phyloP scores from a whole-genome alignment of 441 rosid species.

The Dalechampia spathulata region DNA sequence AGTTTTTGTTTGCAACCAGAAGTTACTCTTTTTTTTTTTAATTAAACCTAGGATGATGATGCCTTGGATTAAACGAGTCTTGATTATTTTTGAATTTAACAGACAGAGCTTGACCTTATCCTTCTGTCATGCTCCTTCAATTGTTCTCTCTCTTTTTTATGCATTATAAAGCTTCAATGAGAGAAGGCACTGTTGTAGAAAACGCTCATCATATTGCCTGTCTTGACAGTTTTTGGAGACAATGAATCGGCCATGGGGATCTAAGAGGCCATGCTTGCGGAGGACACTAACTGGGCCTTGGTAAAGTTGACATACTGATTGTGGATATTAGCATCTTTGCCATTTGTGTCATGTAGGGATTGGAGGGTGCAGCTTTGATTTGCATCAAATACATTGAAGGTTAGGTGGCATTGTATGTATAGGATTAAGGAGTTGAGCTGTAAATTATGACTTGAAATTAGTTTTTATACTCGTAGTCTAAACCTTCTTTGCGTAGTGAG shows the following conservation, averaged over 20 bases:
- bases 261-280: slow-evolving; percentile 58
- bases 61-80: no score
- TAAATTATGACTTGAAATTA: slow-evolving; percentile 33
- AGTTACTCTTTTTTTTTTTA: no score
- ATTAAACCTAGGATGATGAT: no score
- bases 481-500: background rate
- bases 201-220: background rate
- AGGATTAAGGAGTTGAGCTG: slow-evolving; percentile 27
- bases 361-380: slow-evolving; percentile 5
- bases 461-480: slow-evolving; percentile 22
- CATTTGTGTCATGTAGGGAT: slow-evolving; percentile 1
- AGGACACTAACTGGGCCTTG: slow-evolving; percentile 88
- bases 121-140: no score
- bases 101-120: no score
- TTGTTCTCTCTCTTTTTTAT: no score
- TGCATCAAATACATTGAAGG: slow-evolving; percentile 9
- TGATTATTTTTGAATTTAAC: no score
- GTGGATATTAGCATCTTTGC: background rate
- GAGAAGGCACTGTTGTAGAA: no score
- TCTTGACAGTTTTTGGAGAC: slow-evolving; percentile 52
- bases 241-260: slow-evolving; percentile 41
- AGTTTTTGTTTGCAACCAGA: no score
- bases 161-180: no score
- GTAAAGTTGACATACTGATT: slow-evolving; percentile 31
- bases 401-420: slow-evolving; percentile 21